A percentile compares a stretch with the other conserved stretches of the same genome.
phyloP scores from a whole-genome alignment of 2,329 filamentous ascomycete genomes.

The Metarhizium humberi region DNA sequence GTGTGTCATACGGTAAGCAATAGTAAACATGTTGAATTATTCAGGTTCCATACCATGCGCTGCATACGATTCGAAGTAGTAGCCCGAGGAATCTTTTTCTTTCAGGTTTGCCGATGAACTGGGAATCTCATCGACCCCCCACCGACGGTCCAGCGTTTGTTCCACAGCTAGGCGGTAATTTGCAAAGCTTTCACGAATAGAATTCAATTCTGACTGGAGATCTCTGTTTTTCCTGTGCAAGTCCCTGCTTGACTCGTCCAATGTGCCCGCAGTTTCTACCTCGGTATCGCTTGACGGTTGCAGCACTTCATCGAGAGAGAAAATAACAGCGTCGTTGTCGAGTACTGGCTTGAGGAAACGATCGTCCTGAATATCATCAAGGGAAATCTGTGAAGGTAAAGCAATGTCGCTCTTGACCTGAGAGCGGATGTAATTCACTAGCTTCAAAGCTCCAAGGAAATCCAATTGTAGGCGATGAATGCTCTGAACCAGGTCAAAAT shows the following conservation, averaged over 20 bases:
- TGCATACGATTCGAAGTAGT: constrained; percentile 55
- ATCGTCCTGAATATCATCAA: constrained; percentile 62
- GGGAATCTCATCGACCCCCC: constrained; percentile 40
- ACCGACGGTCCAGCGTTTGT: constrained; percentile 56
- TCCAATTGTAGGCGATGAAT: constrained; percentile 53
- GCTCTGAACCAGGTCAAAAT: constrained; percentile 57
- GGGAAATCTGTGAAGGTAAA: constrained; percentile 49
- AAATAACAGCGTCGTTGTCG: constrained; percentile 82
- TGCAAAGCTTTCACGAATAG: constrained; percentile 50
- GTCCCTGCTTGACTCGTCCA: constrained; percentile 20
- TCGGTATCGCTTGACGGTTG: constrained; percentile 28
- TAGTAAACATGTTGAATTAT: background rate
- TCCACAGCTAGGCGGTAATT: constrained; percentile 58
- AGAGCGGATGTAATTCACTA: constrained; percentile 60
- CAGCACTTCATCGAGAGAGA: constrained; percentile 71
- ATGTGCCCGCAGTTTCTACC: constrained; percentile 12
- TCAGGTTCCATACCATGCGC: constrained; percentile 39
- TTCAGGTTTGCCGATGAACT: background rate
- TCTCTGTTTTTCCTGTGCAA: constrained; percentile 40
- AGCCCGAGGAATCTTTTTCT: constrained; percentile 25
- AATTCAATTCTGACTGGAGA: constrained; percentile 52
- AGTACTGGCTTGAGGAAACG: constrained; percentile 74
- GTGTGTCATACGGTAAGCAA: background rate
- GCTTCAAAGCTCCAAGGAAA: constrained; percentile 63
- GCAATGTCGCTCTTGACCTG: constrained; percentile 32